Base-by-base conservation (phyloP, 164 flowering plant species). In the Brasenia schreberi region DNA sequence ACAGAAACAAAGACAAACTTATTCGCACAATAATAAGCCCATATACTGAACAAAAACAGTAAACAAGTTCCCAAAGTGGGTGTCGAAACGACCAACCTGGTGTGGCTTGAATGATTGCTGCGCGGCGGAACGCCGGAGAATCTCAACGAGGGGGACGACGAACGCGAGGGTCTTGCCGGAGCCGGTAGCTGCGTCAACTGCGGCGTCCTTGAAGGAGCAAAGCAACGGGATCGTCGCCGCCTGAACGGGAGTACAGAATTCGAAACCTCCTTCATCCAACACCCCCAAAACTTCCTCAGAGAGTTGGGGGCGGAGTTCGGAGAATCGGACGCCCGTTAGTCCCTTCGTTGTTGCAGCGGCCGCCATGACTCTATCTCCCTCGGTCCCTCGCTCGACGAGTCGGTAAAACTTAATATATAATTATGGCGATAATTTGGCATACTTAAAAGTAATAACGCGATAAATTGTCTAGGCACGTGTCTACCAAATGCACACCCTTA, bases 101-200 rank as follows among this genome's bases (percentile, higher is more conserved):
- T 86, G 89, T 43, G 82, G 96, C 61, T 87, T 90, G 5, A 87
- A 88, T 5, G 78, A 18, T 19, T 60, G 19, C 53, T 45, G 53
- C 39, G 80, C 45, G 12, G 85, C 61, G 62, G 78, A 61, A 4
- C 92, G 83, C 33, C 97, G 89, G 69, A 90, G 82, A 18, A 90
- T 87, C 71, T 94, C 96, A 18, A 90, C 90, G 43, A 87, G 64
- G 11, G 97, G 98, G 17, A 94, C 79, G 7, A 94, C 77, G 69
- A 94, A 94, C 12, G 98, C 95, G 65, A 94, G 85, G 79, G 97
- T 89, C 81, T 90, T 94, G 0, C 96, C 97, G 11, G 98, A 94
- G 64, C 97, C 96, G 42, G 98, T 90, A 76, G 96, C 96, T 72
- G 97, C 98, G 74, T 94, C 97, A 49, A 94, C 97, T 33, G 93